Conservation (phyloP, 139 green algal species). For the Gonium pectorale region DNA sequence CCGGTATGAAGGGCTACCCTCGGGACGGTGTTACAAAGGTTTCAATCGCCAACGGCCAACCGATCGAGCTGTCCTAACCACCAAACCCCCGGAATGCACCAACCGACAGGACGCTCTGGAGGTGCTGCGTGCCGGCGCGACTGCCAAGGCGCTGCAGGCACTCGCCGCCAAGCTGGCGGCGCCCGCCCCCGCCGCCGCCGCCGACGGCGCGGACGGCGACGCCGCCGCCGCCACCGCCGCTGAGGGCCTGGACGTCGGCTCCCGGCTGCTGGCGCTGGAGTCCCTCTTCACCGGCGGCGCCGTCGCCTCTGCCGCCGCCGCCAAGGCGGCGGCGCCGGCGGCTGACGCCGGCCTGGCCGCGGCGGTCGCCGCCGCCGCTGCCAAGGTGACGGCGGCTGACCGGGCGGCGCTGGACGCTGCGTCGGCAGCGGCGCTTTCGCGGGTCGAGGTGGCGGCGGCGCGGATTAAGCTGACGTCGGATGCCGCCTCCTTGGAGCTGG, state of each 20-base stretch:
- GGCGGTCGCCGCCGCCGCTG: not conserved
- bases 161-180: not conserved
- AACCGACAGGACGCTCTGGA: conserved; percentile 7
- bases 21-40: too few relatives aligned
- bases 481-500: not conserved
- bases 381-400: conserved; percentile 17
- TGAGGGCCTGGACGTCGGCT: not conserved
- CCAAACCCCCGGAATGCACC: not conserved
- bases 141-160: not conserved
- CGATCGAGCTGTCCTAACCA: not conserved
- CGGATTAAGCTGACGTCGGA: not conserved
- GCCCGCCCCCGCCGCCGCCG: not conserved
- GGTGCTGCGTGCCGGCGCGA: not conserved
- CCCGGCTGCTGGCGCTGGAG: conserved; percentile 31
- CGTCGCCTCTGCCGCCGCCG: not conserved
- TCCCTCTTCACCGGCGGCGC: not conserved
- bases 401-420: not conserved
- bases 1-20: too few relatives aligned
- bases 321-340: not conserved
- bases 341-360: not conserved
- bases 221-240: not conserved
- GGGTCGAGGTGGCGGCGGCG: not conserved
- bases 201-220: not conserved
- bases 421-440: not conserved
- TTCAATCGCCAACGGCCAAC: too few relatives aligned